A percentile compares a stretch with the other conserved stretches of the same genome.
phyloP scores from a whole-genome alignment of 768 basidiomycete genomes.

The Calocybe cyanea region DNA sequence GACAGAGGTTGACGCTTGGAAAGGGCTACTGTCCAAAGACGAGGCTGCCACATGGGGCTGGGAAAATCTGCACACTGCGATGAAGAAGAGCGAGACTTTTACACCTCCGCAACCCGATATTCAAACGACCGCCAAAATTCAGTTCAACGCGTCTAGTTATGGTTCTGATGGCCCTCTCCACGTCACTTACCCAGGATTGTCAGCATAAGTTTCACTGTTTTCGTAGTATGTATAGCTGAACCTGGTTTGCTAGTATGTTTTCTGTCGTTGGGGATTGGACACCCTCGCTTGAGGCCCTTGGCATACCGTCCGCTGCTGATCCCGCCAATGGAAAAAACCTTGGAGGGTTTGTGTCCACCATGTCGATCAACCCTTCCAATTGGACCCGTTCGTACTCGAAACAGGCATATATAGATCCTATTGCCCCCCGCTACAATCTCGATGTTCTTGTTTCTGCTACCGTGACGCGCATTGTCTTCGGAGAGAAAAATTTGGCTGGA shows the following conservation, averaged over 20 bases:
- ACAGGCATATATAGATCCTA: slow-evolving; percentile 54
- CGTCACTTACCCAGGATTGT: slow-evolving; percentile 21
- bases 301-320: slow-evolving; percentile 36
- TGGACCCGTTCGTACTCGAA: slow-evolving; percentile 59
- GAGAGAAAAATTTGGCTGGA: slow-evolving; percentile 23
- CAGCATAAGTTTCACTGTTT: slow-evolving; percentile 9
- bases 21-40: slow-evolving; percentile 29
- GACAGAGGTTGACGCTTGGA: slow-evolving; percentile 42
- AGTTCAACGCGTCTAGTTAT: slow-evolving; percentile 36
- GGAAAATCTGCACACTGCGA: slow-evolving; percentile 35
- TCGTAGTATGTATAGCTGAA: slow-evolving; percentile 14
- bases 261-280: slow-evolving; percentile 54
- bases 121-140: slow-evolving; percentile 34
- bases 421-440: slow-evolving; percentile 59
- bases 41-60: slow-evolving; percentile 36
- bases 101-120: slow-evolving; percentile 39
- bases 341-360: slow-evolving; percentile 53
- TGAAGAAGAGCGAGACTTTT: slow-evolving; percentile 51
- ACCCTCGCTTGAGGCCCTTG: slow-evolving; percentile 39
- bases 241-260: slow-evolving; percentile 30
- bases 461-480: slow-evolving; percentile 51
- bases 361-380: slow-evolving; percentile 57
- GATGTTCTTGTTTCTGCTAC: slow-evolving; percentile 58
- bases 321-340: slow-evolving; percentile 43
- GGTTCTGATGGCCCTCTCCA: slow-evolving; percentile 44